A percentile compares a stretch with the other conserved stretches of the same genome.
These are phyloP conservation scores for Colletotrichum sp. DNA, from an alignment of 2,329 filamentous ascomycete genomes.

Conservation along the genomic window DNA sequence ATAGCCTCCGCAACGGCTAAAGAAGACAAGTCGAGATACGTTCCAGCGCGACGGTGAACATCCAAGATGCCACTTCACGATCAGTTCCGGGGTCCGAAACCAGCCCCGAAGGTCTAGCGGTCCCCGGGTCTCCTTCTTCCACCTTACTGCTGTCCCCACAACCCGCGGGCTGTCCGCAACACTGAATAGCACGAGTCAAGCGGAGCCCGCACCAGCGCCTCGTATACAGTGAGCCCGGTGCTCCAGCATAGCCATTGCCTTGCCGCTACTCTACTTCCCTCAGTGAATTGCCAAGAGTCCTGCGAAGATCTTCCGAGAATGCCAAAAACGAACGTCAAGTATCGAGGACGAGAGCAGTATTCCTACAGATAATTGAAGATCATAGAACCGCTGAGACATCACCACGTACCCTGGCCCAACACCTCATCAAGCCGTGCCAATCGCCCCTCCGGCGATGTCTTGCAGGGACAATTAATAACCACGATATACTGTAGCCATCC, in stretches of 20 bases:
- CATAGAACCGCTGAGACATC: accelerated
- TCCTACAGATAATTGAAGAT: not conserved
- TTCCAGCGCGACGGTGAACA: not conserved
- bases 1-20: not conserved
- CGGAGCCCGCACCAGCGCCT: not conserved
- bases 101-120: not conserved
- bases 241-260: not conserved
- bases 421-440: not conserved
- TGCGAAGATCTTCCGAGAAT: accelerated
- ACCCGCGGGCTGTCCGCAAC: not conserved
- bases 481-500: not conserved
- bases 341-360: not conserved
- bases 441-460: not conserved
- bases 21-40: not conserved
- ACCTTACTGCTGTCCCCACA: not conserved
- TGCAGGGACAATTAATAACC: not conserved
- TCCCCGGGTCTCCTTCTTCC: not conserved
- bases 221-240: not conserved
- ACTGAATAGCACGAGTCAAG: not conserved
- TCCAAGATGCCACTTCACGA: not conserved
- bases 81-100: not conserved
- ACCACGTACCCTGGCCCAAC: not conserved
- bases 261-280: accelerated
- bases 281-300: not conserved
- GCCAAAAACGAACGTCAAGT: not conserved